Evolutionary conservation across 2,329 filamentous ascomycete species (phyloP).

Genomic region (Neofusicoccum ribis): DNA sequence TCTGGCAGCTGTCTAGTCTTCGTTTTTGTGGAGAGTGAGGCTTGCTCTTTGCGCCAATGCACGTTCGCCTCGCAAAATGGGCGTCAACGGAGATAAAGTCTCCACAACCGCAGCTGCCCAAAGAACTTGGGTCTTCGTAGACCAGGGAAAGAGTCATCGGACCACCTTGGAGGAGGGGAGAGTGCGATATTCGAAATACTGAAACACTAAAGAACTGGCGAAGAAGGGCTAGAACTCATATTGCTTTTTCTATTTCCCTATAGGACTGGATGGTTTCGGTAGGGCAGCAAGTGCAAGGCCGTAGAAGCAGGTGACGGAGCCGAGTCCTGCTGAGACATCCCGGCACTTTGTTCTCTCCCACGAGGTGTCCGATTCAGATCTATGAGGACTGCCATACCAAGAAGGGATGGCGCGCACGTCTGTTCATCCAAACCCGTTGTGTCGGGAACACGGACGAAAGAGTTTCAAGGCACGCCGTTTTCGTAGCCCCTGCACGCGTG

Average conservation of each 20-base stretch:
- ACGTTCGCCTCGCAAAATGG: conserved; percentile 8
- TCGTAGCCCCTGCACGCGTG: conserved; percentile 1
- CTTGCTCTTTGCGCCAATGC: background rate
- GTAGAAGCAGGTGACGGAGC: background rate
- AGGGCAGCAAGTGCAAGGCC: conserved; percentile 1
- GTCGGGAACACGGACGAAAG: background rate
- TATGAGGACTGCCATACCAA: background rate
- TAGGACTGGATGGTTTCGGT: background rate
- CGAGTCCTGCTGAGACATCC: background rate
- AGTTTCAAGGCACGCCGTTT: conserved; percentile 9
- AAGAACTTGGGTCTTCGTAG: background rate
- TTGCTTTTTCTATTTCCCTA: conserved; percentile 3
- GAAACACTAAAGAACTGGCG: background rate
- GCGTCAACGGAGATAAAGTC: background rate
- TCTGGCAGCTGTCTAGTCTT: background rate
- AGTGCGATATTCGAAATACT: background rate
- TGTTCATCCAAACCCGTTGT: background rate
- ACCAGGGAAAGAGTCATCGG: background rate
- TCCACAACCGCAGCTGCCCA: background rate
- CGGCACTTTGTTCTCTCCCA: background rate
- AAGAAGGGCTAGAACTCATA: background rate
- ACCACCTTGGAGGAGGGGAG: background rate
- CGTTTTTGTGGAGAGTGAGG: background rate
- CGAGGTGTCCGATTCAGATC: background rate
- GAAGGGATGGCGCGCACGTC: background rate